Evolutionary conservation across 257 asterid species (phyloP).

Genomic region (Nicotiana tabacum): DNA sequence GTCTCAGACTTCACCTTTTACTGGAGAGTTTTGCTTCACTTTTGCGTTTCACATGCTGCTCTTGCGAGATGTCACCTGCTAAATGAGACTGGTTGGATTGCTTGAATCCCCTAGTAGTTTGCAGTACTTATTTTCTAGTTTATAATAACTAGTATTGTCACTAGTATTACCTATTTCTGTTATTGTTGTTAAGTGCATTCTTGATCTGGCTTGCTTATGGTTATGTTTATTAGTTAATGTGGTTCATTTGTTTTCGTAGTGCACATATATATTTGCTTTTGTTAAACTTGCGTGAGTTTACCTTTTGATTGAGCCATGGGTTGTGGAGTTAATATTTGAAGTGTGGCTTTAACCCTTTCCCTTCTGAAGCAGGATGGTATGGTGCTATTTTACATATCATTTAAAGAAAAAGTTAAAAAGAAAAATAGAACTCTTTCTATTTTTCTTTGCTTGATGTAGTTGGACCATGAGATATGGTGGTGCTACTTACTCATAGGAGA

Average conservation of each 20-base stretch:
- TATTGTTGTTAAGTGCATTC: constrained; percentile 46
- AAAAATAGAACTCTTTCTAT: constrained; percentile 8
- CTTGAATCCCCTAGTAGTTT: constrained; percentile 38
- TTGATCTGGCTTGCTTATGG: constrained; percentile 43
- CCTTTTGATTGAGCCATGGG: constrained; percentile 28
- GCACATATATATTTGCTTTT: constrained; percentile 37
- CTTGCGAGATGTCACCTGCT: constrained; percentile 34
- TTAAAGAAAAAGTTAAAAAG: neutral
- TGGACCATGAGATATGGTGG: constrained; percentile 28
- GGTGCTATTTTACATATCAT: neutral
- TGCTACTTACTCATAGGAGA: constrained; percentile 24
- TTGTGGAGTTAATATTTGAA: constrained; percentile 14
- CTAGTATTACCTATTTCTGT: constrained; percentile 35
- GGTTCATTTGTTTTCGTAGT: constrained; percentile 34
- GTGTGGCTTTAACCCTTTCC: constrained; percentile 7
- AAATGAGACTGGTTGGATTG: constrained; percentile 51
- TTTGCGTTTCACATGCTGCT: constrained; percentile 30
- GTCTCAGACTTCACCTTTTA: neutral
- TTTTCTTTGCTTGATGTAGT: constrained; percentile 22
- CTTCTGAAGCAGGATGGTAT: constrained; percentile 17
- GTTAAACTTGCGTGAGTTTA: constrained; percentile 26
- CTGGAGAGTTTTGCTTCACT: constrained; percentile 21
- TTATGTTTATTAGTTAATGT: constrained; percentile 33
- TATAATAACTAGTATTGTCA: constrained; percentile 50
- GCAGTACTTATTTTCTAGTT: constrained; percentile 43